A percentile compares a stretch with the other conserved stretches of the same genome.
These are phyloP conservation scores for Xylaria sp. DNA, from an alignment of 2,329 filamentous ascomycete species.

Conservation along the genomic window DNA sequence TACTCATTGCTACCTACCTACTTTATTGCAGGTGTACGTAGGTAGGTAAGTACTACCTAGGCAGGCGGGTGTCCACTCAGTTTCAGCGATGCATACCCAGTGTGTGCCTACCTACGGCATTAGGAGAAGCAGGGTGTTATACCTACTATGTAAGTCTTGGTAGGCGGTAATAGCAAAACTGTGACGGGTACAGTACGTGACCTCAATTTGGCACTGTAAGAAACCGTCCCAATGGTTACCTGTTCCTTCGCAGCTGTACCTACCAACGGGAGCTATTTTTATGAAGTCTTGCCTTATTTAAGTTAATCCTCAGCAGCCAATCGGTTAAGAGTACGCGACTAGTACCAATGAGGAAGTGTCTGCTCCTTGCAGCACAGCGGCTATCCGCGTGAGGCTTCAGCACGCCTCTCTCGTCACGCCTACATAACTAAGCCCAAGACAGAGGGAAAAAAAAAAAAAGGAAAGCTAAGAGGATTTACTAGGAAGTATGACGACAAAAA, in stretches of 20 bases:
- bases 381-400: slow-evolving; percentile 23
- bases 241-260: neutral
- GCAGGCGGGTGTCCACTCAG: neutral
- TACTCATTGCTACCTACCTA: neutral
- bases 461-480: neutral
- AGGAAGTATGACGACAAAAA: neutral
- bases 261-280: slow-evolving; percentile 29
- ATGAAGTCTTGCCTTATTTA: slow-evolving; percentile 29
- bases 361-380: slow-evolving; percentile 2
- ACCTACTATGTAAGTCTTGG: neutral
- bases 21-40: neutral
- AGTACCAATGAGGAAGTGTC: neutral
- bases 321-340: slow-evolving; percentile 18
- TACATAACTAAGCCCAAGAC: slow-evolving; percentile 15
- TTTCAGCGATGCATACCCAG: neutral
- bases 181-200: neutral
- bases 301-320: slow-evolving; percentile 19
- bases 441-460: slow-evolving; percentile 6
- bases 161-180: neutral
- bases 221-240: slow-evolving; percentile 17
- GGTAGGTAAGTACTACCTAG: neutral
- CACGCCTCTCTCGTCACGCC: slow-evolving; percentile 19
- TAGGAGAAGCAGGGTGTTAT: too few relatives aligned
- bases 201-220: neutral
- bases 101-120: neutral